phyloP scores from a whole-genome alignment of 2,329 filamentous ascomycete genomes.

The Talaromyces sp. region DNA sequence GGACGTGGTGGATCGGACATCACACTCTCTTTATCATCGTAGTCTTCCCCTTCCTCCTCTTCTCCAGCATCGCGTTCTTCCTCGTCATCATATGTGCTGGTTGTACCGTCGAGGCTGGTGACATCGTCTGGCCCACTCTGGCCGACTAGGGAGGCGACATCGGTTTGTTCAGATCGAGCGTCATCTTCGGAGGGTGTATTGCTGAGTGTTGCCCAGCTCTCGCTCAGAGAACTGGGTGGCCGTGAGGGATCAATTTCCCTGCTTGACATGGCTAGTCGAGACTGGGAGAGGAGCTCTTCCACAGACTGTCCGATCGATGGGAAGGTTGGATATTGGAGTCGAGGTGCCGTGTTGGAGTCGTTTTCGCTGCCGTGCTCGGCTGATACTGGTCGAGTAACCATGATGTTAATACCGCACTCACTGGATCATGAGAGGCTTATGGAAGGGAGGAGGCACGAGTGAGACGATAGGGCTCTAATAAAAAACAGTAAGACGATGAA shows the following conservation, averaged over 20 bases:
- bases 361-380: slow-evolving; percentile 19
- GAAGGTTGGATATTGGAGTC: slow-evolving; percentile 37
- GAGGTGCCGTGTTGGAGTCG: slow-evolving; percentile 21
- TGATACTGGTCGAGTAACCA: slow-evolving; percentile 34
- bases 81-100: slow-evolving; percentile 29
- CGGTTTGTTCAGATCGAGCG: slow-evolving; percentile 38
- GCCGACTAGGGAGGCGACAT: slow-evolving; percentile 38
- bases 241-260: slow-evolving; percentile 25
- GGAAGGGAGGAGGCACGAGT: slow-evolving; percentile 4
- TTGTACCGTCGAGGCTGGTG: slow-evolving; percentile 36
- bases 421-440: background rate
- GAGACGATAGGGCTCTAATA: background rate
- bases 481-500: background rate
- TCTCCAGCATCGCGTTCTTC: slow-evolving; percentile 29
- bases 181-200: slow-evolving; percentile 41
- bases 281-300: slow-evolving; percentile 36
- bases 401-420: slow-evolving; percentile 14
- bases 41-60: slow-evolving; percentile 30
- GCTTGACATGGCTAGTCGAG: slow-evolving; percentile 34
- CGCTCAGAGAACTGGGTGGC: slow-evolving; percentile 30
- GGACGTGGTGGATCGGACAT: slow-evolving; percentile 23
- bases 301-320: slow-evolving; percentile 33
- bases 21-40: slow-evolving; percentile 26
- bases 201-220: slow-evolving; percentile 43
- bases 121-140: slow-evolving; percentile 39